Conservation (phyloP, 176 grass and related monocot species). For the Juncus inflexus region DNA sequence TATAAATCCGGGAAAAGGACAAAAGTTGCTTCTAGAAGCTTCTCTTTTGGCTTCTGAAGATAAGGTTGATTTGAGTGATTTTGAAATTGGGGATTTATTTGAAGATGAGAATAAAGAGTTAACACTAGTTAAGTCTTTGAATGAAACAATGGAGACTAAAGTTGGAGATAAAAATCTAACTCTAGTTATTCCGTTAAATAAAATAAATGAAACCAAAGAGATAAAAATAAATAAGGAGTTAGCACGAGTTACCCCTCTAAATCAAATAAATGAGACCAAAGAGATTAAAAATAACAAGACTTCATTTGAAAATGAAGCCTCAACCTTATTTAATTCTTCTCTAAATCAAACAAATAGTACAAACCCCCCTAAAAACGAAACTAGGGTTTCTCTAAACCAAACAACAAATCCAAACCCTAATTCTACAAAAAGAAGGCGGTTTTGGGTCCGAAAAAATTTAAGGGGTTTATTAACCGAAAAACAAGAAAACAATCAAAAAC, state of each 20-base stretch:
- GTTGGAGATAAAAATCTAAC: no score
- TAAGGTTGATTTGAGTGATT: conserved; percentile 32
- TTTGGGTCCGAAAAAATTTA: conserved; percentile 13
- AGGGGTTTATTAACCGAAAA: conserved; percentile 34
- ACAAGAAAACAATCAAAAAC: conserved; percentile 15
- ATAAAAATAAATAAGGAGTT: neutral
- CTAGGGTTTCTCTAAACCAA: no score
- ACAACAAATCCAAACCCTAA: neutral
- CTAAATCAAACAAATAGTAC: conserved; percentile 13
- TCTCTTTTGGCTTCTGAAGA: conserved; percentile 36
- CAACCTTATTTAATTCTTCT: conserved; percentile 14
- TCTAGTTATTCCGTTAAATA: no score
- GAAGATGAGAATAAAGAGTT: neutral
- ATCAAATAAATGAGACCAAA: conserved; percentile 8
- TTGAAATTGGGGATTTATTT: conserved; percentile 15
- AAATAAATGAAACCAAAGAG: no score
- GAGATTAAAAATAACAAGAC: neutral
- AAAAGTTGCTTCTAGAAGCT: conserved; percentile 42
- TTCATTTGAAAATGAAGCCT: no score
- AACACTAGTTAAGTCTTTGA: no score
- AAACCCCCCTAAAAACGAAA: no score
- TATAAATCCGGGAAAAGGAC: conserved; percentile 48
- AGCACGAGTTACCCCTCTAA: neutral
- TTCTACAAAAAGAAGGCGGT: conserved; percentile 25
- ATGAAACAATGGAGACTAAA: no score